A percentile compares a stretch with the other conserved stretches of the same genome.
These are phyloP conservation scores for Myxozyma melibiosi DNA, from an alignment of 805 yeast genomes.

Conservation along the genomic window DNA sequence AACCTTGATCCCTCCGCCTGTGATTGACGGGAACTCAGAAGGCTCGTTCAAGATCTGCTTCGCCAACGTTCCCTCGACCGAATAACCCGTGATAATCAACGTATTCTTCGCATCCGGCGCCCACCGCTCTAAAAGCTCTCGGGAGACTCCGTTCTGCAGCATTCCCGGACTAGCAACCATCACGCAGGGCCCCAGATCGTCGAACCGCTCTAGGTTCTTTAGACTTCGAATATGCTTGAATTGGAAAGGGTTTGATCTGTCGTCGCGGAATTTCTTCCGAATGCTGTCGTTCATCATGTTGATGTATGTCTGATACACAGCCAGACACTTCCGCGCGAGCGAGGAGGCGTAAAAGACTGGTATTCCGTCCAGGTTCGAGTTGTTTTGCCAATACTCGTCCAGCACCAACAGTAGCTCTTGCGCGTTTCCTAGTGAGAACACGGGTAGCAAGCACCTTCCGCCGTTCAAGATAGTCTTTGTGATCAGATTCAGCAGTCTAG, in stretches of 20 bases:
- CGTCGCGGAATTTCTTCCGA: slow-evolving; percentile 70
- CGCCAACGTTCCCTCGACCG: slow-evolving; percentile 98
- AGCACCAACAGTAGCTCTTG: slow-evolving; percentile 87
- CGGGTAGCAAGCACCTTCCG: slow-evolving; percentile 90
- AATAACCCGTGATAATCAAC: slow-evolving; percentile 89
- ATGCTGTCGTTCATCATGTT: slow-evolving; percentile 96
- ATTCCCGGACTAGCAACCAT: slow-evolving; percentile 98
- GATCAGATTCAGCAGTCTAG: slow-evolving; percentile 73
- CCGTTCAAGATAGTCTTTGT: slow-evolving; percentile 84
- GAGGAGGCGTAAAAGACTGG: slow-evolving; percentile 90
- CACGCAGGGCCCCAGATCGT: slow-evolving; percentile 94
- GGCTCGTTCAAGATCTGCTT: slow-evolving; percentile 88
- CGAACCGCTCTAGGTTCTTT: slow-evolving; percentile 77
- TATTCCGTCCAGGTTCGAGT: slow-evolving; percentile 77
- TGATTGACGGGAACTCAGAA: slow-evolving; percentile 76
- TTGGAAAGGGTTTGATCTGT: slow-evolving; percentile 84
- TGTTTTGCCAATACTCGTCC: slow-evolving; percentile 91
- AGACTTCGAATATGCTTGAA: slow-evolving; percentile 83
- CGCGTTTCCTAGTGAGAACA: slow-evolving; percentile 95
- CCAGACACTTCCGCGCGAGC: slow-evolving; percentile 93
- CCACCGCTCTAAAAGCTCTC: slow-evolving; percentile 93
- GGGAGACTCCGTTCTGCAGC: slow-evolving; percentile 93
- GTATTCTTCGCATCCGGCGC: slow-evolving; percentile 94
- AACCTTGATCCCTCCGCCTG: slow-evolving; percentile 54
- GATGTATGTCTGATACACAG: slow-evolving; percentile 93